phyloP scores from a whole-genome alignment of 1,284 basidiomycete species.

The Leccinum solheimii region DNA sequence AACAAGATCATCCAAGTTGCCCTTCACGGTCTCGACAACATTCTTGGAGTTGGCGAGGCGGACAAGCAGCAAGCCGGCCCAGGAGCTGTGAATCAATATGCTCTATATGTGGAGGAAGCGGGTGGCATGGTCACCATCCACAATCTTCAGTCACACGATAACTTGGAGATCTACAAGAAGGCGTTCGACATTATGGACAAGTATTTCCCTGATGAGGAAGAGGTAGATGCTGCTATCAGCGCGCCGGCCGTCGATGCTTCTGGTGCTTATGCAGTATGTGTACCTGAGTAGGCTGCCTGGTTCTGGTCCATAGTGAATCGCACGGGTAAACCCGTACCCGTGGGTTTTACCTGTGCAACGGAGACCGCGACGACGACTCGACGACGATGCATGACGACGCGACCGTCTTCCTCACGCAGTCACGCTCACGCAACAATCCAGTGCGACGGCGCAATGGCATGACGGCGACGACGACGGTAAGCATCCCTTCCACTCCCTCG shows the following conservation, averaged over 20 bases:
- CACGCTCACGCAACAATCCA: too few species aligned
- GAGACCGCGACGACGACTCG: too few species aligned
- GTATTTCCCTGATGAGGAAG: constrained; percentile 88
- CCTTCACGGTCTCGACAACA: constrained; percentile 97
- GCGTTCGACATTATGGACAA: constrained; percentile 99
- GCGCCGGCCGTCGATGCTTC: constrained; percentile 84
- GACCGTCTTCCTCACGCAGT: too few species aligned
- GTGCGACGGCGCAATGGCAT: too few species aligned
- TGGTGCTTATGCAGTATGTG: constrained; percentile 86
- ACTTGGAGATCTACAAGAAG: constrained; percentile 99
- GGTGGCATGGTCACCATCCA: constrained; percentile 99
- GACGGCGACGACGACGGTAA: too few species aligned
- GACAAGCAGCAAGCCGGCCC: constrained; percentile 87
- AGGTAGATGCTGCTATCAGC: constrained; percentile 76
- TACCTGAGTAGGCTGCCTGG: not conserved
- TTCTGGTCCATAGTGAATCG: too few species aligned
- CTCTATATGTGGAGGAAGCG: constrained; percentile 94
- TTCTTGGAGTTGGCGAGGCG: constrained; percentile 89
- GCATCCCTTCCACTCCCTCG: too few species aligned
- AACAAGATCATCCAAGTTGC: constrained; percentile 99
- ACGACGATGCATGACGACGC: too few species aligned
- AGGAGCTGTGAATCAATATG: constrained; percentile 91
- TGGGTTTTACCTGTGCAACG: too few species aligned
- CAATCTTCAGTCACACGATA: constrained; percentile 99
- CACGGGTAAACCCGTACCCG: too few species aligned